A percentile compares a stretch with the other conserved stretches of the same genome.
Conservation (phyloP, 1,284 basidiomycete species). For the Kalmanozyma brasiliensis region DNA sequence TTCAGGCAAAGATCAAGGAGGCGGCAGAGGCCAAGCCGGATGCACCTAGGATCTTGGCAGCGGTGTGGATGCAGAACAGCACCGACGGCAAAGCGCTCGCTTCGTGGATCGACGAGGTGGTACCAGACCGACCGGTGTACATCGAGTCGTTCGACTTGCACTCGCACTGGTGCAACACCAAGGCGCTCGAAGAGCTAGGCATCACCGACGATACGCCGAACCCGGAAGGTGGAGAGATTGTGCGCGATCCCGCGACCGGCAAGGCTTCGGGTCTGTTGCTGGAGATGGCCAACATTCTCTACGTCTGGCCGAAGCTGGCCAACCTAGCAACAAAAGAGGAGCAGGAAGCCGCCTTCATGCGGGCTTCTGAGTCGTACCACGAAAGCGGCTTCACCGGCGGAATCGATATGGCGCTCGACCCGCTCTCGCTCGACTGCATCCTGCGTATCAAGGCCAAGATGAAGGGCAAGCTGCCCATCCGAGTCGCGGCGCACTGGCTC, state of each 20-base stretch:
- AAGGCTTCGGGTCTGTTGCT: slow-evolving; percentile 37
- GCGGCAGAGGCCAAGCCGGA: slow-evolving; percentile 34
- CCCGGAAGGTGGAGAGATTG: slow-evolving; percentile 44
- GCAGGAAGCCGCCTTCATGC: slow-evolving; percentile 28
- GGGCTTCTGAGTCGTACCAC: slow-evolving; percentile 35
- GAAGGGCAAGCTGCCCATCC: slow-evolving; percentile 33
- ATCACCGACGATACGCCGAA: slow-evolving; percentile 35
- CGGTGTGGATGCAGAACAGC: slow-evolving; percentile 48
- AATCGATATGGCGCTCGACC: slow-evolving; percentile 42
- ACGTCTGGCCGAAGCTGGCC: slow-evolving; percentile 36
- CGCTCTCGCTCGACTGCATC: slow-evolving; percentile 28
- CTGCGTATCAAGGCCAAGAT: slow-evolving; percentile 27
- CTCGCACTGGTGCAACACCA: slow-evolving; percentile 44
- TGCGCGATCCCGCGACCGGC: slow-evolving; percentile 29
- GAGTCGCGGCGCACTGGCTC: slow-evolving; percentile 45
- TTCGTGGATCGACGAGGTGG: slow-evolving; percentile 37
- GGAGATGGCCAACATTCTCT: slow-evolving; percentile 41
- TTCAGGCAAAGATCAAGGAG: slow-evolving; percentile 32
- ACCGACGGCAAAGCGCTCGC: slow-evolving; percentile 34
- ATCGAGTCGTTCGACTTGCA: slow-evolving; percentile 42
- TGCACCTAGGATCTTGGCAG: slow-evolving; percentile 34
- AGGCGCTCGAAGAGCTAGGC: slow-evolving; percentile 43
- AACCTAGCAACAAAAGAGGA: slow-evolving; percentile 24
- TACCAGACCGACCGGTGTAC: slow-evolving; percentile 43
- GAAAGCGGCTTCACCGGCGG: slow-evolving; percentile 42